phyloP scores from a whole-genome alignment of 129 eudicot species.

The Oenanthe sinensis region DNA sequence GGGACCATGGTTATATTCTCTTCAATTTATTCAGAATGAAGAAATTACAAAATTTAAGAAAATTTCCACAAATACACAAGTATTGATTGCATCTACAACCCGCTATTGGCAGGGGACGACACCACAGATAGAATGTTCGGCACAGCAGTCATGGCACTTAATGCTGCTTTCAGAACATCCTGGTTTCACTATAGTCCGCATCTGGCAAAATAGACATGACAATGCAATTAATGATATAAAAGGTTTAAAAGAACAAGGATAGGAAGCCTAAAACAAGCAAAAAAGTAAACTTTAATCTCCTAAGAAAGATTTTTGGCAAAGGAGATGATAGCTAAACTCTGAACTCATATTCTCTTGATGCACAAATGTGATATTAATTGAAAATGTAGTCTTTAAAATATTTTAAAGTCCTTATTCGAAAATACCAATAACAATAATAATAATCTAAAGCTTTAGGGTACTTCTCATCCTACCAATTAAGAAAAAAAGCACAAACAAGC shows the following conservation, averaged over 20 bases:
- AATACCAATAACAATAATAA: no score
- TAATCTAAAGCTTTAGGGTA: no score
- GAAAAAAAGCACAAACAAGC: not conserved
- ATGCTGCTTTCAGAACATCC: slow-evolving; percentile 76
- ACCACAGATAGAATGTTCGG: slow-evolving; percentile 60
- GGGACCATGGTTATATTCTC: not conserved
- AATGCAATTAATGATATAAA: not conserved
- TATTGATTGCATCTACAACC: slow-evolving; percentile 5
- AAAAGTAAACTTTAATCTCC: no score
- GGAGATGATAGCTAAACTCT: not conserved
- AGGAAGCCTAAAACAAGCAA: no score
- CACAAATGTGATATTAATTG: not conserved
- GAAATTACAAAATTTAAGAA: not conserved
- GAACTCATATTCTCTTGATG: not conserved
- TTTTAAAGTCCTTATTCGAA: no score
- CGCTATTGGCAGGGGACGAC: slow-evolving; percentile 50
- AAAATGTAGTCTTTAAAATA: no score
- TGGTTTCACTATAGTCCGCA: slow-evolving; percentile 75
- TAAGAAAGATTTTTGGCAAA: not conserved
- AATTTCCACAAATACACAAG: not conserved
- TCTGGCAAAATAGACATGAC: slow-evolving; percentile 28
- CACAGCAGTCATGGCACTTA: slow-evolving; percentile 78
- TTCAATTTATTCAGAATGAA: not conserved
- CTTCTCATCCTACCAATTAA: not conserved
- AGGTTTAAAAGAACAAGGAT: not conserved